Evolutionary conservation across 352 stramenopile genomes (phyloP).

Genomic region (Pythium insidiosum): DNA sequence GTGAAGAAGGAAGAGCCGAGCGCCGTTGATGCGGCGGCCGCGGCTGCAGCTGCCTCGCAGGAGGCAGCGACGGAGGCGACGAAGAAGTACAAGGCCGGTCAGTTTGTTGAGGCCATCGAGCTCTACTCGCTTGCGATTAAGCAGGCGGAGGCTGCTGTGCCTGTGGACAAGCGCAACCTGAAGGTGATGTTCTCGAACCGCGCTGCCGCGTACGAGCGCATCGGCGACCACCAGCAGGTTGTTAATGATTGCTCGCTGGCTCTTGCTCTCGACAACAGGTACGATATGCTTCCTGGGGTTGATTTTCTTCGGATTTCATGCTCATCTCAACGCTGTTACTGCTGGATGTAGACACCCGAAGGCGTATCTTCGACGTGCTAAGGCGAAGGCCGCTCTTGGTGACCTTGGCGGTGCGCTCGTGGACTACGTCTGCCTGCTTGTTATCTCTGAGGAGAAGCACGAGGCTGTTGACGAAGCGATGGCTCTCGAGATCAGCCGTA

Average conservation of each 20-base stretch:
- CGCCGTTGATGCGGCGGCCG: neutral
- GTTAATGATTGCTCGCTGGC: constrained; percentile 52
- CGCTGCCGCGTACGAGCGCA: constrained; percentile 60
- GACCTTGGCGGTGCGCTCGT: constrained; percentile 57
- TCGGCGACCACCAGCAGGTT: constrained; percentile 56
- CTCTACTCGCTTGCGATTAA: constrained; percentile 63
- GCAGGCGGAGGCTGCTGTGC: constrained; percentile 42
- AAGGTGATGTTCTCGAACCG: constrained; percentile 86
- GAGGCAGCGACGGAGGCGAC: constrained; percentile 60
- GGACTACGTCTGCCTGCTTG: constrained; percentile 72
- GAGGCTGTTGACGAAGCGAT: constrained; percentile 65
- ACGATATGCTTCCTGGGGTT: too few relatives aligned
- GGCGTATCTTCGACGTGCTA: constrained; percentile 70
- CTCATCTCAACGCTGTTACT: too few relatives aligned
- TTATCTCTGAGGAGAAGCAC: constrained; percentile 73
- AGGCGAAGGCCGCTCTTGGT: constrained; percentile 38
- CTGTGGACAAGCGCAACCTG: constrained; percentile 61
- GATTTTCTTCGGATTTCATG: too few relatives aligned
- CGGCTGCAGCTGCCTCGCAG: constrained; percentile 32
- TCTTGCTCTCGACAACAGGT: constrained; percentile 51
- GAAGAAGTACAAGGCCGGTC: constrained; percentile 73
- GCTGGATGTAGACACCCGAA: too few relatives aligned
- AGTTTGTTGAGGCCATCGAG: constrained; percentile 54
- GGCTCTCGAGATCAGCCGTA: constrained; percentile 63
- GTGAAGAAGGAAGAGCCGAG: constrained; percentile 1